Conservation (phyloP, 768 basidiomycete genomes). For the Daedaleopsis nitida region DNA sequence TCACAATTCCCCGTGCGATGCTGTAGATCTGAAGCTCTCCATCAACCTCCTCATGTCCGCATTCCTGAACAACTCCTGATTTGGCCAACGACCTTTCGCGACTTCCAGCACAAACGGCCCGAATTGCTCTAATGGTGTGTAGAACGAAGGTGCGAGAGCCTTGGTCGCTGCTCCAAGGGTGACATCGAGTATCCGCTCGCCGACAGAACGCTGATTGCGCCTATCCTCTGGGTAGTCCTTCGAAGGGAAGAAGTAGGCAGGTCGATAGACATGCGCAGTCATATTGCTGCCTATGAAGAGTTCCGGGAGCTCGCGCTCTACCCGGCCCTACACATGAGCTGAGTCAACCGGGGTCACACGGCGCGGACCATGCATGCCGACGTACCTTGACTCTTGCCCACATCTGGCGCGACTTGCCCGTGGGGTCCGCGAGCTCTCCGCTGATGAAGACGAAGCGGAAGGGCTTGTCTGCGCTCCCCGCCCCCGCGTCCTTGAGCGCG, state of each 20-base stretch:
- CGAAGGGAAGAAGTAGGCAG: conserved; percentile 38
- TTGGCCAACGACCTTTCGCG: conserved; percentile 52
- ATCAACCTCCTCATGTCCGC: conserved; percentile 23
- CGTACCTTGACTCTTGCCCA: conserved; percentile 42
- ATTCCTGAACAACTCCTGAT: conserved; percentile 34
- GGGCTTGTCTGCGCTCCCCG: conserved; percentile 29
- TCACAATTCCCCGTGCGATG: neutral
- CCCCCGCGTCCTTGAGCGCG: conserved; percentile 33
- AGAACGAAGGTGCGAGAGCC: conserved; percentile 22
- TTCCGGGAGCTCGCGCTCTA: conserved; percentile 33
- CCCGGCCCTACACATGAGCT: conserved; percentile 27
- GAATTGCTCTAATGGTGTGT: conserved; percentile 30
- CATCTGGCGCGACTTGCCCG: conserved; percentile 31
- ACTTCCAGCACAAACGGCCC: conserved; percentile 49
- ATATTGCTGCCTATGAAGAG: conserved; percentile 26
- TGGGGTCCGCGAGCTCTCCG: conserved; percentile 40
- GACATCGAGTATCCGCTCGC: conserved; percentile 18
- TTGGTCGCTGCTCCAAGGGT: conserved; percentile 19
- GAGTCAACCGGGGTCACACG: neutral
- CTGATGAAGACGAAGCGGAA: conserved; percentile 43
- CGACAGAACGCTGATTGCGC: conserved; percentile 26
- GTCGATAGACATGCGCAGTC: conserved; percentile 33
- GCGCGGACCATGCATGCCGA: neutral
- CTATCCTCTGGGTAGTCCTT: conserved; percentile 30
- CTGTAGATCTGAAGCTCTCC: conserved; percentile 5